A percentile compares a stretch with the other conserved stretches of the same genome.
phyloP scores from a whole-genome alignment of 23 red algal species.

The Pyropia haitanensis region DNA sequence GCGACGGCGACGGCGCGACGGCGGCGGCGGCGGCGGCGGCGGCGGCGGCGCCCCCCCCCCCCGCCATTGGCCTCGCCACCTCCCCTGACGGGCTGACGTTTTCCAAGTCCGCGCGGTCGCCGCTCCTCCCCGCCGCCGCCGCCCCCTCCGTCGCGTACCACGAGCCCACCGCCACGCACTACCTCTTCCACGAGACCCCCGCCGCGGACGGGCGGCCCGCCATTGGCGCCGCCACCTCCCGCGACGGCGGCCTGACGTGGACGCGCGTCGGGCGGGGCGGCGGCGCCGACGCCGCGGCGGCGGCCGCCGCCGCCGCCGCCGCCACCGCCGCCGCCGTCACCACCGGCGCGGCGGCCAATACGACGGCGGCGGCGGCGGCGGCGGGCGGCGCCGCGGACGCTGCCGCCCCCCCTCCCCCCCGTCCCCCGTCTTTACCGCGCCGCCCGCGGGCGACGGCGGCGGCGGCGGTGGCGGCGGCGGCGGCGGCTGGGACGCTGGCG shows the following conservation, averaged over 20 bases:
- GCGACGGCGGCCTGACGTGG: too few relatives aligned
- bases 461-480: constrained; percentile 23
- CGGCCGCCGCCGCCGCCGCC: neutral
- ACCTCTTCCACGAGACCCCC: too few relatives aligned
- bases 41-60: constrained; percentile 3
- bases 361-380: constrained; percentile 13
- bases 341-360: constrained; percentile 8
- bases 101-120: too few relatives aligned
- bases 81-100: constrained; percentile 3
- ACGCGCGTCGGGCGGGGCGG: too few relatives aligned
- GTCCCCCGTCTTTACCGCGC: constrained; percentile 5
- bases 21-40: neutral
- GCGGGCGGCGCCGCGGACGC: constrained; percentile 5
- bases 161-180: too few relatives aligned
- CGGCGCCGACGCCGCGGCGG: too few relatives aligned
- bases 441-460: constrained; percentile 3
- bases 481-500: constrained; percentile 38
- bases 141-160: too few relatives aligned
- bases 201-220: too few relatives aligned
- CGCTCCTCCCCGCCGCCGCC: too few relatives aligned
- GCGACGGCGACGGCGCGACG: constrained; percentile 8
- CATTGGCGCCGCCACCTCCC: too few relatives aligned
- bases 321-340: constrained; percentile 7
- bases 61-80: neutral
- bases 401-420: constrained; percentile 5